Percentiles rank a stretch among this genome's conserved stretches.
Conservation (phyloP, 2,329 filamentous ascomycete genomes). For the Atkinsonella hypoxylon region DNA sequence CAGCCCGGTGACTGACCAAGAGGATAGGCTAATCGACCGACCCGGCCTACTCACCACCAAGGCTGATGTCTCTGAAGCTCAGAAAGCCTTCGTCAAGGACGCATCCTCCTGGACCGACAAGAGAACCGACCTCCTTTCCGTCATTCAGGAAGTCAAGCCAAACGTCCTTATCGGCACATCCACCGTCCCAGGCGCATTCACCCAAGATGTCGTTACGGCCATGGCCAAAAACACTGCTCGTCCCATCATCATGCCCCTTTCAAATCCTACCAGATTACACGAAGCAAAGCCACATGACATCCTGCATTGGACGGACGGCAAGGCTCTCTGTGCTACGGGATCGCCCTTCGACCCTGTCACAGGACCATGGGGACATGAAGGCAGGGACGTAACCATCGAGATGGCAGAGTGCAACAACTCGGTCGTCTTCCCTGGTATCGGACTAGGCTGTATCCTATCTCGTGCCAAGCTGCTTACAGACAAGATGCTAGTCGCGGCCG, state of each 20-base stretch:
- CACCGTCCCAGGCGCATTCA: constrained; percentile 66
- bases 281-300: constrained; percentile 71
- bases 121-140: constrained; percentile 46
- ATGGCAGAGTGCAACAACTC: constrained; percentile 82
- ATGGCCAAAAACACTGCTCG: constrained; percentile 64
- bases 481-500: constrained; percentile 71
- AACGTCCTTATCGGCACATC: constrained; percentile 79
- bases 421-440: constrained; percentile 76
- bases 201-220: constrained; percentile 56
- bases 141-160: constrained; percentile 61
- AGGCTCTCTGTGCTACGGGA: constrained; percentile 70
- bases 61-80: constrained; percentile 52
- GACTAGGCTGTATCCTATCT: constrained; percentile 63
- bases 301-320: constrained; percentile 65
- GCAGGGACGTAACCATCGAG: constrained; percentile 31
- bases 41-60: constrained; percentile 60
- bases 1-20: background rate
- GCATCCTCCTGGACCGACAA: constrained; percentile 50
- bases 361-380: constrained; percentile 38
- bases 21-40: constrained; percentile 63
- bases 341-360: constrained; percentile 69
- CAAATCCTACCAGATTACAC: constrained; percentile 74
- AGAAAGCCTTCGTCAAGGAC: constrained; percentile 53
- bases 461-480: constrained; percentile 57
- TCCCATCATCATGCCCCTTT: constrained; percentile 72